Base-by-base conservation (phyloP, 2,329 filamentous ascomycete species). In the Cladosporium sp. region DNA sequence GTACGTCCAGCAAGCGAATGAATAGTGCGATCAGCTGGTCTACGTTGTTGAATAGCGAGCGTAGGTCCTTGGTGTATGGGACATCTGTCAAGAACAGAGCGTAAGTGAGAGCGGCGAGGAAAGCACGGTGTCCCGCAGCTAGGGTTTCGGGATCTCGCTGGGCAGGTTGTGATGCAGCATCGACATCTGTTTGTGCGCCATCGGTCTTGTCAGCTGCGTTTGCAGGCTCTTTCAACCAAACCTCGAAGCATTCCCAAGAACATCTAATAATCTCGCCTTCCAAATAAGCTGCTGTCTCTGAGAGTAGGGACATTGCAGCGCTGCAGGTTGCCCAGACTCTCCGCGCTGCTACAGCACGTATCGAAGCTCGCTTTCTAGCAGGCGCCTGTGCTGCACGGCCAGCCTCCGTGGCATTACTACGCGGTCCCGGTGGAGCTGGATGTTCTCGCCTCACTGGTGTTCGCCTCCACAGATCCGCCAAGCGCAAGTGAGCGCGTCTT, bases 271-370 rank as follows among this genome's bases (percentile, higher is more conserved):
- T 89, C 74, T 97, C 93, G 1, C 91, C 92, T 76, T 97, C 94
- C 53, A 98, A 88, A 72, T 96, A 98, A 3, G 88, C 88, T 70
- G 94, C 91, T 16, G 92, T 89, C 75, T 97, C 93, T 0, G 91
- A 92, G 3, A 98, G 83, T 71, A 98, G 91, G 79, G 97, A 97
- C 4, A 96, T 86, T 1, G 92, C 90, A 2, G 93, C 91, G 73
- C 91, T 93, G 71, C 91, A 90, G 0, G 92, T 96, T 0, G 93
- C 94, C 95, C 95, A 99, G 0, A 94, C 86, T 68, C 88, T 90
- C 18, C 95, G 88, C 84, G 96, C 90, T 0, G 86, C 84, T 37
- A 84, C 82, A 5, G 86, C 84, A 21, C 94, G 85, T 18, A 80
- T 75, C 29, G 87, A 86, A 70, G 88, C 86, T 60, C 91, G 85